Evolutionary conservation across 768 basidiomycete genomes (phyloP), one percentile per base, ranked within the genome.

Genomic region (Gymnopilus dilepis): DNA sequence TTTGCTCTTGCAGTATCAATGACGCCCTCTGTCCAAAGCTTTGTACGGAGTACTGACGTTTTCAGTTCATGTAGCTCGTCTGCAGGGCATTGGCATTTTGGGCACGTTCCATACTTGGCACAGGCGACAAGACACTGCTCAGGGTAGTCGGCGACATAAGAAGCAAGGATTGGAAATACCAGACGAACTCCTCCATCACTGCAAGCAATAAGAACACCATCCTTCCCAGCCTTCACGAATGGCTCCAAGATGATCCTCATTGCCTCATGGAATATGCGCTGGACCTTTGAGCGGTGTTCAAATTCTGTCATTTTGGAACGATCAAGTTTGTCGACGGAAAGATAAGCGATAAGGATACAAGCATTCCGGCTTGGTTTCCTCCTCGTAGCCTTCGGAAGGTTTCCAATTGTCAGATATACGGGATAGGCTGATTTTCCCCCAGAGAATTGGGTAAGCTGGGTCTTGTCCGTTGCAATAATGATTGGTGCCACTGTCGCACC

Each of bases 351-450:
- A 0, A 81, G 66, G 1, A 80, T 64, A 12, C 64, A 69, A 0
- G 76, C 78, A 15, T 71, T 72, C 7, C 57, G 24, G 0, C 73
- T 74, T 0, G 76, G 74, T 58, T 78, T 69, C 0, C 74, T 65
- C 0, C 76, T 66, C 1, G 76, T 60, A 2, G 65, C 54, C 43
- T 78, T 79, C 0, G 69, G 63, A 12, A 81, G 69, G 40, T 80
- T 80, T 0, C 78, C 80, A 30, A 81, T 69, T 1, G 79, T 78
- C 0, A 82, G 58, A 63, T 84, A 84, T 0, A 84, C 75, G 0
- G 80, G 80, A 63, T 77, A 82, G 3, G 77, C 77, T n/a, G 63
- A 45, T 61, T 80, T 78, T 53, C 76, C 71, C 0, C 78, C 73
- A 6, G 70, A 63, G 47, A 80, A 78, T 60, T 15, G 72, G 64